A percentile compares a stretch with the other conserved stretches of the same genome.
These are phyloP conservation scores for Cyclotella baltica DNA, from an alignment of 108 stramenopile genomes.

Conservation along the genomic window DNA sequence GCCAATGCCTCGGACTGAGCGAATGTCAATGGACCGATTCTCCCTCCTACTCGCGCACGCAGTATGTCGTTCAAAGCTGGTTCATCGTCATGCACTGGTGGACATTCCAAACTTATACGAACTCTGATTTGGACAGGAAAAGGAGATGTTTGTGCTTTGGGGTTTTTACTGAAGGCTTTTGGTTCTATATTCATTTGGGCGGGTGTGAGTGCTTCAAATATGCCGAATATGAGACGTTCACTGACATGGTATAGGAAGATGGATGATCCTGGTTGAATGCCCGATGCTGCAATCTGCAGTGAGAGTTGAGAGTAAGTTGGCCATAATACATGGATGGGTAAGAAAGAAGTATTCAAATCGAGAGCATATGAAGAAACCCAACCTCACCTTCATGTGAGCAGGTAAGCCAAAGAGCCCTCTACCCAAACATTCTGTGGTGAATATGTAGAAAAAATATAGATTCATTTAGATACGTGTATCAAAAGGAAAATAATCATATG, in stretches of 20 bases:
- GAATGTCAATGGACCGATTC: constrained; percentile 82
- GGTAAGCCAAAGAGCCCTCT: constrained; percentile 90
- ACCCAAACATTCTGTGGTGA: constrained; percentile 79
- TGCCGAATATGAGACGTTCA: constrained; percentile 85
- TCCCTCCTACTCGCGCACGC: constrained; percentile 76
- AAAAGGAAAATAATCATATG: background rate
- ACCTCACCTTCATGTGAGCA: constrained; percentile 76
- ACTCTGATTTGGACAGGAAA: constrained; percentile 90
- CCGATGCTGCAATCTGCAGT: constrained; percentile 60
- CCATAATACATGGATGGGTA: background rate
- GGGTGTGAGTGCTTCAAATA: constrained; percentile 90
- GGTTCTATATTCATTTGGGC: constrained; percentile 85
- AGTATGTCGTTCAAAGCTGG: constrained; percentile 83
- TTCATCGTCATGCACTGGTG: constrained; percentile 88
- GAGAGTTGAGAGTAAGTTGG: background rate
- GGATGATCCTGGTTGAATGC: constrained; percentile 79
- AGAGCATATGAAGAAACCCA: background rate
- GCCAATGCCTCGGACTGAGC: constrained; percentile 85
- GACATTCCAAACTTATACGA: constrained; percentile 84
- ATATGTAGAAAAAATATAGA: background rate
- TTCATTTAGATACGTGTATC: background rate
- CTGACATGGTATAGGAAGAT: constrained; percentile 91
- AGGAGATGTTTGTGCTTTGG: constrained; percentile 83
- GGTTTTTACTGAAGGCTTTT: constrained; percentile 87
- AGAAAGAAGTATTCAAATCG: background rate